Base-by-base conservation (phyloP, 164 flowering plant genomes). In the Brasenia schreberi region DNA sequence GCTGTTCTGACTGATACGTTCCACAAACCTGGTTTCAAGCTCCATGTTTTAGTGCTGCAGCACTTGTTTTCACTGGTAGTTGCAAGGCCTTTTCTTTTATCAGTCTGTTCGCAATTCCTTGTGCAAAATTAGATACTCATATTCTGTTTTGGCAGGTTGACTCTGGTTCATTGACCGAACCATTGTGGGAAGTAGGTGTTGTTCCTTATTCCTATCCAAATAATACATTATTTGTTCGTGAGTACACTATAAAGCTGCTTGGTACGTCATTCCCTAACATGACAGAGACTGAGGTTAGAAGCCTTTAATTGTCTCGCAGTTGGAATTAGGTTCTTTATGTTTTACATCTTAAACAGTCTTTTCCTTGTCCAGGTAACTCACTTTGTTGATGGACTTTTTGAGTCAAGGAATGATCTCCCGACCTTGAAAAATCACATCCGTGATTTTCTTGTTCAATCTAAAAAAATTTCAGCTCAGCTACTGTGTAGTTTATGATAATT, bases 1-100 rank as follows among this genome's bases (percentile, higher is more conserved):
- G 97, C 97, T 27, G 99, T 95, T 52, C 76, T 95, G 77, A 92
- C 99, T 0, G 99, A 95, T 78, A 95, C 99, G 61, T 95, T 95
- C 70, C 99, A 95, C 73, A 95, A 95, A 68, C 99, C 97, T 65
- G 99, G 99, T 59, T 95, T 95, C 83, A 95, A 95, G 83, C 76
- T 89, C 76, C 99, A 95, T 75, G 97, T 95, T 39, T 70, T 84
- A 62, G 97, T 95, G 74, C 77, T 95, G 67, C 97, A 90, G 72
- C 88, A 88, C 72, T 79, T 95, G 69, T 95, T 95, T 77, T 87
- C 88, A 76, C 77, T 95, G 99, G 99, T 94, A 87, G 63, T 7
- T 23, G 27, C 27, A 23, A 0, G 27, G 27, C 2, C 27, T 23
- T 23, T 2, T 7, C 63, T 60, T n/a, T 60, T 60, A 11, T 17